These are phyloP conservation scores for Amauroascus niger DNA, from an alignment of 2,329 filamentous ascomycete species.

Conservation along the genomic window DNA sequence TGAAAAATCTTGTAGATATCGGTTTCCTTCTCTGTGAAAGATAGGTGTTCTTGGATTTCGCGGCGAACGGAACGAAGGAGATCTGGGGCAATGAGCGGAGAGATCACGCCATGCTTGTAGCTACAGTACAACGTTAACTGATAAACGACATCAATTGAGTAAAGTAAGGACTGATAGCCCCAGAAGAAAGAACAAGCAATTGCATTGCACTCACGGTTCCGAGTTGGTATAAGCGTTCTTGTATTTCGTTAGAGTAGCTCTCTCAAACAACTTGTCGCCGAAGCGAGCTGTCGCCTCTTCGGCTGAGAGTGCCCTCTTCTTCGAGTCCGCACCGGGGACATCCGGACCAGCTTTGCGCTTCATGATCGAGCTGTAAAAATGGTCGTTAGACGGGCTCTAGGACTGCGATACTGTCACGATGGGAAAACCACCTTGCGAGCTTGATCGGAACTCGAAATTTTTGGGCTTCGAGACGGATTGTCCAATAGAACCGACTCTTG, in stretches of 20 bases:
- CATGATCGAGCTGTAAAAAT: slow-evolving; percentile 21
- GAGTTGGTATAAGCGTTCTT: slow-evolving; percentile 36
- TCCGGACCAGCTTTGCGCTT: slow-evolving; percentile 38
- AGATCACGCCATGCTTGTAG: slow-evolving; percentile 90
- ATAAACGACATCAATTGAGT: neutral
- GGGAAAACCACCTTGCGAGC: neutral
- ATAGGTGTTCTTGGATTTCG: slow-evolving; percentile 82
- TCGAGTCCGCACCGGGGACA: slow-evolving; percentile 25
- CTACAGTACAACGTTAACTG: slow-evolving; percentile 26
- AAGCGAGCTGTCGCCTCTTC: slow-evolving; percentile 35
- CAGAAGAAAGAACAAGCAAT: neutral
- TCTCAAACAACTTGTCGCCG: slow-evolving; percentile 37
- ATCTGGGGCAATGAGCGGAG: slow-evolving; percentile 64
- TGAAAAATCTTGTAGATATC: slow-evolving; percentile 99
- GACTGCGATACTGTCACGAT: neutral
- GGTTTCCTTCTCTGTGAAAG: slow-evolving; percentile 96
- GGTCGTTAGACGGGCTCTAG: neutral
- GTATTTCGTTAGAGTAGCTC: slow-evolving; percentile 34
- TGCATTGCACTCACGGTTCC: slow-evolving; percentile 30
- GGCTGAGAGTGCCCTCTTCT: slow-evolving; percentile 33
- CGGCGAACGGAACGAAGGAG: slow-evolving; percentile 77
- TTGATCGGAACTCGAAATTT: neutral
- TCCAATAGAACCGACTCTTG: neutral
- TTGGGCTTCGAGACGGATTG: neutral
- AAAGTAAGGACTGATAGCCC: neutral